These are phyloP conservation scores for Podila epicladia DNA, from an alignment of 192 early-diverging fungal species.

Conservation along the genomic window DNA sequence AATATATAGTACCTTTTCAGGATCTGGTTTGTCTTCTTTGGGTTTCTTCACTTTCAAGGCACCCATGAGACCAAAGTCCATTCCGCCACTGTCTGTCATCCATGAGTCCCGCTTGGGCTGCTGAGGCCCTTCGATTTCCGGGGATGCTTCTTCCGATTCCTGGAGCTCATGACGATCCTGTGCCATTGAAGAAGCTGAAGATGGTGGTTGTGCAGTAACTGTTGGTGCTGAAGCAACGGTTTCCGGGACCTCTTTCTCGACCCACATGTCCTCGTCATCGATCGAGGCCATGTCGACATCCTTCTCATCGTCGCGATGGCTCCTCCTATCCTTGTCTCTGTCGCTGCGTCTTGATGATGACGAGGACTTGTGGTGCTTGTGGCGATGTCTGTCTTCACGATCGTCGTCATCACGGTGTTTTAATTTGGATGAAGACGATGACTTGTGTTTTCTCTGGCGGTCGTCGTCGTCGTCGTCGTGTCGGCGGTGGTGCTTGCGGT, in stretches of 20 bases:
- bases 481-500: conserved; percentile 14
- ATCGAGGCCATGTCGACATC: conserved; percentile 8
- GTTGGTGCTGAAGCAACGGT: conserved; percentile 2
- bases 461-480: conserved; percentile 11
- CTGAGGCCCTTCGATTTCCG: background rate
- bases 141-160: background rate
- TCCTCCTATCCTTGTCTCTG: conserved; percentile 1
- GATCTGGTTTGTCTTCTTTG: conserved; percentile 52
- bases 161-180: background rate
- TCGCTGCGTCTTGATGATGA: conserved; percentile 19
- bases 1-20: conserved; percentile 51
- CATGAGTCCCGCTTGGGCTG: conserved; percentile 20
- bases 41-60: conserved; percentile 45
- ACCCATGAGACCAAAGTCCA: conserved; percentile 57
- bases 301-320: conserved; percentile 1
- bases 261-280: conserved; percentile 46
- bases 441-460: conserved; percentile 37
- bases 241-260: conserved; percentile 29
- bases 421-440: conserved; percentile 38
- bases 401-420: conserved; percentile 28
- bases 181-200: background rate
- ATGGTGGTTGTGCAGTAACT: background rate
- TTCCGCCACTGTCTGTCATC: conserved; percentile 51
- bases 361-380: conserved; percentile 20
- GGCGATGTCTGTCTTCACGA: conserved; percentile 6